Percentiles rank a stretch among this genome's conserved stretches.
phyloP scores from a whole-genome alignment of 1,284 basidiomycete species.

The Trametes pubescens region DNA sequence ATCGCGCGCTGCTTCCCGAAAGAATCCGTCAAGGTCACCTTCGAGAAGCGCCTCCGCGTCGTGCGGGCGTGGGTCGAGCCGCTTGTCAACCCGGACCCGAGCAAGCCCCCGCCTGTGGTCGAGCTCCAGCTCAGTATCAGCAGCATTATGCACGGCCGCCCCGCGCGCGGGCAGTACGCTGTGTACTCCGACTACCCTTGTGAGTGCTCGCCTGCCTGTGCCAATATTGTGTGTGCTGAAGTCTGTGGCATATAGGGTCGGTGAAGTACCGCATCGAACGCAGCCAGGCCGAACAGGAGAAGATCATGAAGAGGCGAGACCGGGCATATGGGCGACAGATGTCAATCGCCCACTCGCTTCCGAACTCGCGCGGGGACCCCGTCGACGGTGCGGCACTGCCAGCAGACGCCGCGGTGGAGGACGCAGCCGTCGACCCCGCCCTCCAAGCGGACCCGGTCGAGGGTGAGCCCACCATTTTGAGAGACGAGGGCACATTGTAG shows the following conservation, averaged over 20 bases:
- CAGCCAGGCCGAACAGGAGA: conserved; percentile 41
- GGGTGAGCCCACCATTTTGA: neutral
- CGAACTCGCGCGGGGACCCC: neutral
- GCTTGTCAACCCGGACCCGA: conserved; percentile 47
- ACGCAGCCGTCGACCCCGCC: neutral
- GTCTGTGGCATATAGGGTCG: conserved; percentile 53
- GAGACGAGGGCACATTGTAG: neutral
- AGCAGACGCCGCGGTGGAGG: neutral
- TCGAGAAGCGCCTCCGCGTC: conserved; percentile 55
- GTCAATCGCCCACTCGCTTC: conserved; percentile 37
- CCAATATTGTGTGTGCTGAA: neutral
- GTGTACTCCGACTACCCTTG: conserved; percentile 43
- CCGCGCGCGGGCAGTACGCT: conserved; percentile 45
- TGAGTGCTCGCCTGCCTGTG: conserved; percentile 38
- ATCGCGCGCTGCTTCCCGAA: conserved; percentile 71
- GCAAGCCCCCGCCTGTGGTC: conserved; percentile 48
- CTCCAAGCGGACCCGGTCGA: neutral
- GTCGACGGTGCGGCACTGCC: neutral
- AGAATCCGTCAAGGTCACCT: conserved; percentile 67
- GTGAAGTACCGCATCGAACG: conserved; percentile 58
- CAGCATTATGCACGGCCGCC: conserved; percentile 46
- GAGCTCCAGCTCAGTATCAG: conserved; percentile 50
- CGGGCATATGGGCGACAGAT: conserved; percentile 47
- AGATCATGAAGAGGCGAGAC: conserved; percentile 45
- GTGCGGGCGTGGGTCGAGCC: conserved; percentile 78